A percentile compares a stretch with the other conserved stretches of the same genome.
Conservation (phyloP, 805 yeast genomes). For the Isabelozyma rhagii region DNA sequence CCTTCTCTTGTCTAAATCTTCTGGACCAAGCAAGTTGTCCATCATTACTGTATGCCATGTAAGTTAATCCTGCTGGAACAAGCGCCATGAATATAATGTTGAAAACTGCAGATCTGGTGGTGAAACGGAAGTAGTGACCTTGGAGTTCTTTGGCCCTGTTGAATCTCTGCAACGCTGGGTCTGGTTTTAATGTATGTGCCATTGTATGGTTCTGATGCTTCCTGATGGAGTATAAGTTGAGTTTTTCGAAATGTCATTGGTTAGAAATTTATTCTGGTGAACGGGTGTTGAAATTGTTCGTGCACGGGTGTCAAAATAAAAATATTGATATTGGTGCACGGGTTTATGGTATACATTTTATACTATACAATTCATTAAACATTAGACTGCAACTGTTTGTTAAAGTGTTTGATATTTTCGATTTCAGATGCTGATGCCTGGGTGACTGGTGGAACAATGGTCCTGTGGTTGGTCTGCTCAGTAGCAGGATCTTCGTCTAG, state of each 20-base stretch:
- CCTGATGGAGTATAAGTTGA: not conserved
- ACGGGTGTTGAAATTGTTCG: not conserved
- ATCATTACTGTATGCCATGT: constrained; percentile 34
- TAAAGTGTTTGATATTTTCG: not conserved
- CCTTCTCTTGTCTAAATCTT: constrained; percentile 31
- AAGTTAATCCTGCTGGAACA: constrained; percentile 35
- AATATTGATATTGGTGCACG: not conserved
- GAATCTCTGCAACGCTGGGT: constrained; percentile 39
- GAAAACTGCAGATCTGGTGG: constrained; percentile 33
- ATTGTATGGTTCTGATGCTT: constrained; percentile 10
- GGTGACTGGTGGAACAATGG: not conserved
- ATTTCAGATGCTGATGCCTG: not conserved
- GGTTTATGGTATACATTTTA: not conserved
- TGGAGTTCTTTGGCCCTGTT: constrained; percentile 39
- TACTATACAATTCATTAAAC: not conserved
- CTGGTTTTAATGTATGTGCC: constrained; percentile 45
- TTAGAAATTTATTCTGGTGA: too few relatives aligned
- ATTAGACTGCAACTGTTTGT: not conserved
- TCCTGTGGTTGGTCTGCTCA: not conserved
- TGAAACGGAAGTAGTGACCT: constrained; percentile 43
- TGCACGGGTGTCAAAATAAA: too few relatives aligned
- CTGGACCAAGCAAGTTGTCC: constrained; percentile 33
- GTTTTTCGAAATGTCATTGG: not conserved
- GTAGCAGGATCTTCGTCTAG: constrained; percentile 1
- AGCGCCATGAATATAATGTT: constrained; percentile 35